phyloP scores from a whole-genome alignment of 2,329 filamentous ascomycete species.

The Periconia digitata region DNA sequence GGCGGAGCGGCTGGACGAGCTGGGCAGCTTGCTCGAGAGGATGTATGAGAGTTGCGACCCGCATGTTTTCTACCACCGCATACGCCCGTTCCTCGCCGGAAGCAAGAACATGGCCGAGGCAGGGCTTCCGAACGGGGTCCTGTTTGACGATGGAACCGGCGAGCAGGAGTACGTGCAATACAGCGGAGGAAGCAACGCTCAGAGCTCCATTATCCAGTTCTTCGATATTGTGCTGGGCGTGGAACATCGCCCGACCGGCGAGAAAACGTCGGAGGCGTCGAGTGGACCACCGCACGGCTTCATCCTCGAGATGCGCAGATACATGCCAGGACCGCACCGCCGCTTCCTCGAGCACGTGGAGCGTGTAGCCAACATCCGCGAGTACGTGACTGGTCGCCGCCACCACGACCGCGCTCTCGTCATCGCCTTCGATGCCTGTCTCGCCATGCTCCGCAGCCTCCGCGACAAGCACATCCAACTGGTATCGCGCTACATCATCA shows the following conservation, averaged over 20 bases:
- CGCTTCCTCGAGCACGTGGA: conserved; percentile 83
- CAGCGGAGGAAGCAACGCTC: conserved; percentile 92
- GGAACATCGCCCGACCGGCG: conserved; percentile 86
- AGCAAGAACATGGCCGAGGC: conserved; percentile 98
- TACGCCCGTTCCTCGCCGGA: conserved; percentile 92
- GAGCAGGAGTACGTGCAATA: conserved; percentile 75
- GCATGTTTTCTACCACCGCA: conserved; percentile 90
- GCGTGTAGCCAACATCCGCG: conserved; percentile 80
- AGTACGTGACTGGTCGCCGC: conserved; percentile 69
- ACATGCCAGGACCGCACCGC: conserved; percentile 94
- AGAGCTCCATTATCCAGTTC: conserved; percentile 96
- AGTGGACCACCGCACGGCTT: conserved; percentile 74
- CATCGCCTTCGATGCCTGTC: conserved; percentile 86
- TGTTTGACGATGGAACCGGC: conserved; percentile 80
- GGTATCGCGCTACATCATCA: conserved; percentile 91
- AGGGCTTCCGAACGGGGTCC: conserved; percentile 80
- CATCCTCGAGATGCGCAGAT: conserved; percentile 92
- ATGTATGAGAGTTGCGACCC: conserved; percentile 98
- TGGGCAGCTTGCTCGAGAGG: conserved; percentile 74
- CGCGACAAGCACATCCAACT: conserved; percentile 96
- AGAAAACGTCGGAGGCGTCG: conserved; percentile 53
- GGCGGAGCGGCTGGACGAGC: conserved; percentile 84
- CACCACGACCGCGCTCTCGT: conserved; percentile 65
- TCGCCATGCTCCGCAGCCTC: conserved; percentile 75
- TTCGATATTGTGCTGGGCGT: conserved; percentile 91